Percentiles rank a stretch among this genome's conserved stretches.
Conservation (phyloP, 148 eudicot species). For the Rheum nobile region DNA sequence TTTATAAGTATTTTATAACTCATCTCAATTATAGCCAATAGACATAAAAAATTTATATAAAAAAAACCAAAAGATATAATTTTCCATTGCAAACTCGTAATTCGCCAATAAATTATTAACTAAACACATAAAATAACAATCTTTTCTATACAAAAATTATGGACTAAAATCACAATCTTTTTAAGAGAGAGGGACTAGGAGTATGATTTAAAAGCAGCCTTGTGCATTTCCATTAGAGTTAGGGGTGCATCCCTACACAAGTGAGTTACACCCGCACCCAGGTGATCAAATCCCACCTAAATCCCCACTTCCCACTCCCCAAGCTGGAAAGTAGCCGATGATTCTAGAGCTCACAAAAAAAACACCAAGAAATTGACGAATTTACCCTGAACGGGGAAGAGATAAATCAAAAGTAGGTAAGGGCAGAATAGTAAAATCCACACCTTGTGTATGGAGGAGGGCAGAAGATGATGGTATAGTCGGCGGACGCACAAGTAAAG, state of each 20-base stretch:
- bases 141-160: too few species aligned
- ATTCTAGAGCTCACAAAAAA: neutral
- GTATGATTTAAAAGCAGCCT: too few species aligned
- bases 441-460: slow-evolving; percentile 91
- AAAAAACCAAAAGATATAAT: too few species aligned
- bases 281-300: neutral
- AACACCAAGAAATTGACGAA: slow-evolving; percentile 5
- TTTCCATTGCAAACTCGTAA: too few species aligned
- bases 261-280: neutral
- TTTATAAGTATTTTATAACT: too few species aligned
- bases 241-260: neutral
- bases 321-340: neutral
- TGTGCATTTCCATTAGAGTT: too few species aligned
- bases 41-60: too few species aligned
- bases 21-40: too few species aligned
- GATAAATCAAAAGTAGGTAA: neutral
- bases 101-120: too few species aligned
- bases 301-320: neutral
- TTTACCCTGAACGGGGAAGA: neutral
- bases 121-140: too few species aligned
- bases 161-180: too few species aligned
- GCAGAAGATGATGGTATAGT: slow-evolving; percentile 73
- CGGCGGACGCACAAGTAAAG: slow-evolving; percentile 70
- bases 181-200: too few species aligned
- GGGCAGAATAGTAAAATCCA: slow-evolving; percentile 1